Evolutionary conservation across 306 rosid genomes (phyloP).

Genomic region (Dicorynia guianensis): DNA sequence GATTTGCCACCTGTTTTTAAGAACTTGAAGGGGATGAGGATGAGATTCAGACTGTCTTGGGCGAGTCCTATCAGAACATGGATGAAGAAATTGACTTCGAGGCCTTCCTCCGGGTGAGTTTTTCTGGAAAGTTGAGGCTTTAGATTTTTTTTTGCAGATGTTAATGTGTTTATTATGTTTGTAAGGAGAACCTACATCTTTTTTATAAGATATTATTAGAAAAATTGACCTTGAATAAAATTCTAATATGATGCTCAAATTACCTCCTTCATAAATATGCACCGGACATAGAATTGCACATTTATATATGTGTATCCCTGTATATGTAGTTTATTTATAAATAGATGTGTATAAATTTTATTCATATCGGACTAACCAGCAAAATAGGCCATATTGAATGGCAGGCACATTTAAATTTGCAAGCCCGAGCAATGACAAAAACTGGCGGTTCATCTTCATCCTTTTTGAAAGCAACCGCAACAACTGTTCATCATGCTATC

Average conservation of each 20-base stretch:
- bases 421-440: constrained; percentile 61
- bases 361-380: constrained; percentile 32
- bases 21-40: constrained; percentile 70
- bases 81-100: constrained; percentile 87
- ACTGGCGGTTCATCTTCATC: constrained; percentile 78
- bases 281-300: constrained; percentile 2
- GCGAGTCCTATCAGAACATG: constrained; percentile 54
- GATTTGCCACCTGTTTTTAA: constrained; percentile 75
- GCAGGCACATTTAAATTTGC: constrained; percentile 83
- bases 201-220: not conserved
- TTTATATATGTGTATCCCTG: constrained; percentile 7
- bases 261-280: constrained; percentile 14
- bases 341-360: constrained; percentile 13
- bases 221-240: not conserved
- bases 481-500: constrained; percentile 68
- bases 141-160: constrained; percentile 8
- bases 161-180: not conserved
- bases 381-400: constrained; percentile 44
- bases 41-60: constrained; percentile 69
- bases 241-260: constrained; percentile 28
- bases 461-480: constrained; percentile 86
- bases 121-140: not conserved
- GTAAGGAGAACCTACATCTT: not conserved
- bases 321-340: constrained; percentile 24
- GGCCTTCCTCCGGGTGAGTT: constrained; percentile 82